Evolutionary conservation across 2,329 filamentous ascomycete species (phyloP).

Genomic region (Tympanopsis confertula): DNA sequence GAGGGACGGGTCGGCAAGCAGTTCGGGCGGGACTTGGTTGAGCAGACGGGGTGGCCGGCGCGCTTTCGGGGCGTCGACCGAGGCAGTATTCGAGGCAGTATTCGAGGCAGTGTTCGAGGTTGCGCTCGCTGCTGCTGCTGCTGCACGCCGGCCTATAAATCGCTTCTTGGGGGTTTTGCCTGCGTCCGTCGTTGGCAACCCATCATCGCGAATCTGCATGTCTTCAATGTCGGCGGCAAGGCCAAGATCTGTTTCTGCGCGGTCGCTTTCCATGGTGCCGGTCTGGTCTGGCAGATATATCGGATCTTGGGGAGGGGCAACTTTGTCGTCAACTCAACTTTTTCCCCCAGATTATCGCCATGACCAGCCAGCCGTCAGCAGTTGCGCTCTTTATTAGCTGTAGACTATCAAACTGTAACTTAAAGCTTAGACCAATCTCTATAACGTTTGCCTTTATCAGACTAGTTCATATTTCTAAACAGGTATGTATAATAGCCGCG

Average conservation of each 20-base stretch:
- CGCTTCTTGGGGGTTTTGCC: conserved; percentile 74
- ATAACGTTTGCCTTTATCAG: too few species aligned
- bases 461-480: too few species aligned
- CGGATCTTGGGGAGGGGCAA: too few species aligned
- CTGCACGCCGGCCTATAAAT: conserved; percentile 75
- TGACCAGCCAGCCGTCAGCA: too few species aligned
- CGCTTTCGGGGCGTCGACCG: conserved; percentile 50
- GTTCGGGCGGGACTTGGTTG: conserved; percentile 81
- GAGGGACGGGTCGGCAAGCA: conserved; percentile 73
- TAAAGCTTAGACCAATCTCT: too few species aligned
- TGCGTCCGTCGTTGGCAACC: conserved; percentile 26
- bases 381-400: too few species aligned
- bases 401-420: too few species aligned
- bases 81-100: background rate
- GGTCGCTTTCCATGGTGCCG: conserved; percentile 65
- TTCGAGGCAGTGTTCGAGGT: conserved; percentile 7
- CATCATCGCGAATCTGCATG: conserved; percentile 17
- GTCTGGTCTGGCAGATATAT: background rate
- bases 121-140: conserved; percentile 43
- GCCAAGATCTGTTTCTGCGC: conserved; percentile 59
- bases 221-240: conserved; percentile 56
- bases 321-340: too few species aligned
- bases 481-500: too few species aligned
- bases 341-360: too few species aligned
- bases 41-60: conserved; percentile 65